Percentiles rank a stretch among this genome's conserved stretches.
These are phyloP conservation scores for Tricladium varicosporioides DNA, from an alignment of 2,329 filamentous ascomycete genomes.

Conservation along the genomic window DNA sequence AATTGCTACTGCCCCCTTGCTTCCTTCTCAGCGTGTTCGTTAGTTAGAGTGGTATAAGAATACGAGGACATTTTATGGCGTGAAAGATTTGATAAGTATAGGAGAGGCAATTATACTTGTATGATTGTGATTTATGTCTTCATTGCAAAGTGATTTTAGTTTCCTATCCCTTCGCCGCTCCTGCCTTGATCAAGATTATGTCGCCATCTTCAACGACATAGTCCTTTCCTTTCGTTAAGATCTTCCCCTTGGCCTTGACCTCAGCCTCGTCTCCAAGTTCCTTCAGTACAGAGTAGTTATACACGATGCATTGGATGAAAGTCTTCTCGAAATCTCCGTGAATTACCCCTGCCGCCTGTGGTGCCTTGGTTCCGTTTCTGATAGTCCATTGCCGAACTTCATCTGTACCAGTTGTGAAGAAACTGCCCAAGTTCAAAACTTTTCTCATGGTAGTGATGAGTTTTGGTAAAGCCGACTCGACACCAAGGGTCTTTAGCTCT, in stretches of 20 bases:
- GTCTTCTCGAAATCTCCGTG: slow-evolving; percentile 99
- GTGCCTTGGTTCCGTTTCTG: slow-evolving; percentile 93
- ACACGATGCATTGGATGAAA: slow-evolving; percentile 94
- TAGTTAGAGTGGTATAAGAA: too few species aligned
- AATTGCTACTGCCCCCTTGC: too few species aligned
- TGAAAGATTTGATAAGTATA: too few species aligned
- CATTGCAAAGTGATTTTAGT: slow-evolving; percentile 14
- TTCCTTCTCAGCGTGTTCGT: too few species aligned
- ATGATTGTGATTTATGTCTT: too few species aligned
- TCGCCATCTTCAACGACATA: slow-evolving; percentile 84
- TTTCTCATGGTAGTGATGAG: slow-evolving; percentile 91
- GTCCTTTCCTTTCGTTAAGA: slow-evolving; percentile 98
- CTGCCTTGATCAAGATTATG: slow-evolving; percentile 32
- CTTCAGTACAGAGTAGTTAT: slow-evolving; percentile 79
- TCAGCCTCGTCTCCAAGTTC: slow-evolving; percentile 86
- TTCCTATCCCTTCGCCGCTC: slow-evolving; percentile 32
- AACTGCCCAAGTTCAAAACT: slow-evolving; percentile 83
- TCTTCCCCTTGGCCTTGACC: slow-evolving; percentile 90
- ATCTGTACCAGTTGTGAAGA: slow-evolving; percentile 95
- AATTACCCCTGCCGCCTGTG: slow-evolving; percentile 94
- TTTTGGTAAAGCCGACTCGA: slow-evolving; percentile 89
- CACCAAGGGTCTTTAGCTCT: slow-evolving; percentile 85
- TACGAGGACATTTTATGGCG: too few species aligned
- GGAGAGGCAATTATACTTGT: too few species aligned
- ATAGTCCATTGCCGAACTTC: slow-evolving; percentile 99